Base-by-base conservation (phyloP, 75 land plant species). In the Isoetes taiwanensis region DNA sequence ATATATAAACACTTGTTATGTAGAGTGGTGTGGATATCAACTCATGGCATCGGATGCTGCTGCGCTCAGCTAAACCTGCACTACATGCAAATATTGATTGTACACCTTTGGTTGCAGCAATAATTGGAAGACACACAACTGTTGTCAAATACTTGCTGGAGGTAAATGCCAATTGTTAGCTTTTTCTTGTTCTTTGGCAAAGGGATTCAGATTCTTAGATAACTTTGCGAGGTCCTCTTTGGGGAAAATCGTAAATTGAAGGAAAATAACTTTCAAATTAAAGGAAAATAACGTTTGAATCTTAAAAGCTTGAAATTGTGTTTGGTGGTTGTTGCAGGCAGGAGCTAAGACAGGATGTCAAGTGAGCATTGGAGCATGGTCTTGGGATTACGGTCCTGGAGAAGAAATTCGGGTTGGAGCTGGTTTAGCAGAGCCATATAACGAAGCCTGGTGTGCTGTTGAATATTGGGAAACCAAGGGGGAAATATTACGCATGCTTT, bases 361-460 rank as follows among this genome's bases (percentile, higher is more conserved):
- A 43, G 90, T 71, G 11, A 71, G 73, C 23, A 67, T 88, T 0
- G 95, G 95, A 34, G 95, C 95, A 30, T 88, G 95, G 95, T 75
- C 90, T 16, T 88, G 95, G 95, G 95, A 84, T 54, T 57, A 43
- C 24, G 62, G 59, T 52, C 64, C 82, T 23, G 89, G 84, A 23
- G 95, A 88, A 43, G 95, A 84, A 43, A 42, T 84, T 57, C 79
- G 82, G 6, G 95, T 81, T 1, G 95, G 95, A 30, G 95, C 95
- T 11, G 95, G 95, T 4, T 52, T 88, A 40, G 80, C 80, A 42
- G 84, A 80, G 39, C 80, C 95, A 21, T 88, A 80, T 57, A 58
- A 66, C 27, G 72, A 66, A 43, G 62, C 69, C 24, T 84, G 90
- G 95, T 88, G 89, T 59, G 95, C 95, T 4, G 85, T 88, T 9